A percentile compares a stretch with the other conserved stretches of the same genome.
These are phyloP conservation scores for Fusarium verrucosum DNA, from an alignment of 2,329 filamentous ascomycete genomes.

Conservation along the genomic window DNA sequence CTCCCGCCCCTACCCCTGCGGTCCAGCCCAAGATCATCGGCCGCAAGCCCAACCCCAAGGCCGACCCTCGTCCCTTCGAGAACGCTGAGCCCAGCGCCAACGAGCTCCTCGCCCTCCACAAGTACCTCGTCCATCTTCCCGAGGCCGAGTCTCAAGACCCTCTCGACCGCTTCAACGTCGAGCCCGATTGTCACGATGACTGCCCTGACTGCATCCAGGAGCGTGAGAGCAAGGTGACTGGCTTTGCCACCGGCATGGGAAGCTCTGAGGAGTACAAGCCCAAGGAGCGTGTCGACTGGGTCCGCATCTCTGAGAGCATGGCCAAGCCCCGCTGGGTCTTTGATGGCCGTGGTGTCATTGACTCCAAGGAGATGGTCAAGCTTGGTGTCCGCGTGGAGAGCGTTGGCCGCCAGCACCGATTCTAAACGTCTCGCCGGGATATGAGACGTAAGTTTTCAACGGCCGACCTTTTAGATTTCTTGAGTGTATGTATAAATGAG, in stretches of 20 bases:
- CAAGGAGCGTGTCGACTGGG: constrained; percentile 63
- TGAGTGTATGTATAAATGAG: constrained; percentile 43
- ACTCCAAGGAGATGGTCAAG: constrained; percentile 58
- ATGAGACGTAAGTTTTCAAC: constrained; percentile 26
- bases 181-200: constrained; percentile 56
- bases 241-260: constrained; percentile 55
- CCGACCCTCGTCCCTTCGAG: constrained; percentile 59
- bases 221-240: constrained; percentile 50
- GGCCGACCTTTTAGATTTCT: constrained; percentile 39
- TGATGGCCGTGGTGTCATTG: constrained; percentile 64
- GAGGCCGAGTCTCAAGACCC: constrained; percentile 52
- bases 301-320: constrained; percentile 59
- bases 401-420: constrained; percentile 59
- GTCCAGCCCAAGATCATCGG: constrained; percentile 47
- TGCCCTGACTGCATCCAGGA: constrained; percentile 63
- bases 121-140: constrained; percentile 53
- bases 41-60: constrained; percentile 52
- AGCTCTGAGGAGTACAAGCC: constrained; percentile 56
- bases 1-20: constrained; percentile 38
- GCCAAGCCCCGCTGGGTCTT: constrained; percentile 65
- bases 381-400: constrained; percentile 64
- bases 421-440: constrained; percentile 41
- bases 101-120: constrained; percentile 60
- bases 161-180: constrained; percentile 55
- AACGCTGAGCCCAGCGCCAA: constrained; percentile 51